These are phyloP conservation scores for Suaeda aralocaspica DNA, from an alignment of 148 eudicot species.

Conservation along the genomic window DNA sequence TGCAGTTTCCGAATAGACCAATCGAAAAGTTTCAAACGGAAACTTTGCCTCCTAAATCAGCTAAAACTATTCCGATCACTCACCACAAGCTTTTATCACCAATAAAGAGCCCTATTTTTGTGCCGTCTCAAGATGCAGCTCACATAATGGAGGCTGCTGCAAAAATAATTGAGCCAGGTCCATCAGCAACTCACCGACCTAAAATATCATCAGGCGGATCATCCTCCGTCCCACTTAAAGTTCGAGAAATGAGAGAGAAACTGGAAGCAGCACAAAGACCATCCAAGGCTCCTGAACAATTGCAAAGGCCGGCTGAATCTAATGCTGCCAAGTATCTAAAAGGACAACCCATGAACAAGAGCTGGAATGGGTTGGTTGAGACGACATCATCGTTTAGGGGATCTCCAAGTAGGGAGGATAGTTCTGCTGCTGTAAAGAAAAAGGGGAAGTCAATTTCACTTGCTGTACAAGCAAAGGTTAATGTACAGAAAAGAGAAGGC, in stretches of 20 bases:
- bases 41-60: conserved; percentile 77
- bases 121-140: conserved; percentile 63
- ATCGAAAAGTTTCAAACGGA: conserved; percentile 86
- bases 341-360: conserved; percentile 57
- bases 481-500: conserved; percentile 86
- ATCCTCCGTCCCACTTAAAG: conserved; percentile 64
- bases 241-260: conserved; percentile 64
- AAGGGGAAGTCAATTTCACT: conserved; percentile 79
- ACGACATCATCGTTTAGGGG: conserved; percentile 31
- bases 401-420: conserved; percentile 43
- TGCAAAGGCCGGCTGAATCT: conserved; percentile 48
- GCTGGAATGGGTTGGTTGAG: conserved; percentile 52
- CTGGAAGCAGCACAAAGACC: conserved; percentile 47
- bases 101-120: conserved; percentile 63
- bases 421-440: conserved; percentile 33
- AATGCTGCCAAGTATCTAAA: conserved; percentile 52
- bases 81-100: conserved; percentile 94
- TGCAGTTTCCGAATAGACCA: conserved; percentile 45
- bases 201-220: conserved; percentile 52
- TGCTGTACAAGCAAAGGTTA: conserved; percentile 91
- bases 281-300: conserved; percentile 35
- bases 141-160: conserved; percentile 95
- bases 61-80: conserved; percentile 79
- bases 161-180: conserved; percentile 65
- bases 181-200: conserved; percentile 38